phyloP scores from a whole-genome alignment of 176 grass and related monocot genomes.

The Canna indica region DNA sequence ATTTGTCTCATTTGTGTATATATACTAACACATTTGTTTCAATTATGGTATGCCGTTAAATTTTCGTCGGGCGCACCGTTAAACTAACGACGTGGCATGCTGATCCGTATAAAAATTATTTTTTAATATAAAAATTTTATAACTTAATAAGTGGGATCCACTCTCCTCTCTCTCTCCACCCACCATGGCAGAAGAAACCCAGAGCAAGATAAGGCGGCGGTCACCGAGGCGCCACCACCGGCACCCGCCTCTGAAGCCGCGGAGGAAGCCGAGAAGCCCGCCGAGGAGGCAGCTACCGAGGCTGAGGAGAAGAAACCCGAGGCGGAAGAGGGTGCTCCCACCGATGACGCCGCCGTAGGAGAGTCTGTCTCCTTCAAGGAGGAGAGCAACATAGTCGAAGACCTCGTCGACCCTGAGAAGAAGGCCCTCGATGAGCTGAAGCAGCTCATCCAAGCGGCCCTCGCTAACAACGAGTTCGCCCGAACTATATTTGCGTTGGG shows the following conservation, averaged over 20 bases:
- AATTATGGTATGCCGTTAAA: no score
- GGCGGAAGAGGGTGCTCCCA: no score
- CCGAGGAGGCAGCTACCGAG: conserved; percentile 26
- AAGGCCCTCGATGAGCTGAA: conserved; percentile 35
- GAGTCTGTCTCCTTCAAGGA: conserved; percentile 30
- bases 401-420: conserved; percentile 31
- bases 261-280: not conserved
- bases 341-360: not conserved
- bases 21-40: no score
- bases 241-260: not conserved
- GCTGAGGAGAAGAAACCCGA: conserved; percentile 59
- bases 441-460: conserved; percentile 25
- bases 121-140: no score
- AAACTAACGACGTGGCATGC: no score
- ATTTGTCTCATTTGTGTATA: no score
- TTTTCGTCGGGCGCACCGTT: no score
- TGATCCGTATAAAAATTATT: no score
- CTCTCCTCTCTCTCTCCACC: not conserved
- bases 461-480: conserved; percentile 21
- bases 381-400: conserved; percentile 32
- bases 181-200: conserved; percentile 3
- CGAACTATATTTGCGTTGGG: conserved; percentile 17
- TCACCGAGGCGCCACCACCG: conserved; percentile 14
- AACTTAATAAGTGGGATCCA: no score
- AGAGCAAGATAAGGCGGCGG: conserved; percentile 17